Evolutionary conservation across 2,329 filamentous ascomycete species (phyloP), one percentile per base, ranked within the genome.

Genomic region (Aotearoamyces nothofagi): DNA sequence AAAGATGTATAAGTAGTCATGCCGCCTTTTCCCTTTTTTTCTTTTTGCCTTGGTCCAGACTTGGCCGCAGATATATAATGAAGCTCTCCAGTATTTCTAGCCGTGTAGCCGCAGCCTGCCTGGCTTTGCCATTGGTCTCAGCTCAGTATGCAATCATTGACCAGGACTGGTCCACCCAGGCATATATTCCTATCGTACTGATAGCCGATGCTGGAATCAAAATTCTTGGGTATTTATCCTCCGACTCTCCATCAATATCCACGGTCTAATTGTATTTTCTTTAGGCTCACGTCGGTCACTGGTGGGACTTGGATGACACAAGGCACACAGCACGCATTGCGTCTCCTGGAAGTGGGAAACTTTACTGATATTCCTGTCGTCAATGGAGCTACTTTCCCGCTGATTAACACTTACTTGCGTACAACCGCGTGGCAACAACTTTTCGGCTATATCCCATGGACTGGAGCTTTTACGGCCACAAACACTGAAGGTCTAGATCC

Each of bases 361-460:
- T 39, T 64, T 2, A 49, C 45, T 25, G 64, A 60, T 36, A 59
- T 65, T 20, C 60, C 60, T 1, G 60, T 64, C 3, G 52, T 58
- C 35, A 49, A 56, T 15, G 61, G 61, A 8, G 41, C 57, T 28
- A 47, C 60, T 36, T 61, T 56, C 34, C 61, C 60, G 1, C 44
- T 65, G 8, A 43, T 63, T 22, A 59, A 60, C 36, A 63, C 57
- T 0, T 53, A 55, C 1, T 43, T 52, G 22, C 48, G 56, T 0
- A 57, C 60, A 42, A 49, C 55, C 29, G 48, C 54, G 4, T 63
- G 58, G 57, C 51, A 61, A 34, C 35, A 46, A 4, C 42, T 61
- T 2, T 54, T 61, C 30, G 60, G 58, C 2, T 44, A 46, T 8
- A 44, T 63, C 3, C 49, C 56, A 1, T 63, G 56, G 55, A 41